Evolutionary conservation across 345 rosid genomes (phyloP), one percentile per base, ranked within the genome.

Genomic region (Gossypium longicalyx): DNA sequence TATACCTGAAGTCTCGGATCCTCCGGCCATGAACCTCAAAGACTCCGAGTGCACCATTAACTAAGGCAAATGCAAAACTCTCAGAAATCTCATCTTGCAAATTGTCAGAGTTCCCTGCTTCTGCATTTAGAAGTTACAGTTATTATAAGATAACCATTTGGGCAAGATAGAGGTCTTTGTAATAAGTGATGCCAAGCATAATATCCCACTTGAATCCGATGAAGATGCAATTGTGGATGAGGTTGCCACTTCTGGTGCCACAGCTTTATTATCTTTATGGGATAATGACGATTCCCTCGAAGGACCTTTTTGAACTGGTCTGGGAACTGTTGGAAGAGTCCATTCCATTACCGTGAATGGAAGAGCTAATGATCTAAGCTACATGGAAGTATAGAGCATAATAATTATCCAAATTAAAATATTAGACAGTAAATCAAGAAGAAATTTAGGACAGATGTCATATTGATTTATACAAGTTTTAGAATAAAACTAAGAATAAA

Each of bases 291-390:
- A 73, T 76, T 87, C 93, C 78, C 80, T 83, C 66, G 89, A 82
- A 41, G 87, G 87, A 75, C 79, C 86, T 78, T 80, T 83, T 83
- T 83, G 94, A 80, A 72, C 82, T 82, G 93, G 89, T 71, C 89
- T 86, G 11, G 98, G 99, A 61, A 62, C 76, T n/a, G 76, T 72
- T 16, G 68, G 68, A 63, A 63, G 68, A 63, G 68, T 38, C 68
- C 68, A 63, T 63, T 63, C 68, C 68, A 63, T 8, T n/a, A 63
- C 68, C 3, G 68, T 63, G 68, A 63, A 63, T 38, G 68, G 68
- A 86, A 94, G 97, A 81, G 98, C 98, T 88, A 95, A 89, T 77
- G 99, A 93, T 93, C 99, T 93, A 92, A 95, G 97, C 99, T 95
- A 95, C 91, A 91, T 80, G 72, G 74, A 81, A 81, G 74, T 76